Evolutionary conservation across 2,329 filamentous ascomycete species (phyloP).

Genomic region (Bimuria novae-zelandiae): DNA sequence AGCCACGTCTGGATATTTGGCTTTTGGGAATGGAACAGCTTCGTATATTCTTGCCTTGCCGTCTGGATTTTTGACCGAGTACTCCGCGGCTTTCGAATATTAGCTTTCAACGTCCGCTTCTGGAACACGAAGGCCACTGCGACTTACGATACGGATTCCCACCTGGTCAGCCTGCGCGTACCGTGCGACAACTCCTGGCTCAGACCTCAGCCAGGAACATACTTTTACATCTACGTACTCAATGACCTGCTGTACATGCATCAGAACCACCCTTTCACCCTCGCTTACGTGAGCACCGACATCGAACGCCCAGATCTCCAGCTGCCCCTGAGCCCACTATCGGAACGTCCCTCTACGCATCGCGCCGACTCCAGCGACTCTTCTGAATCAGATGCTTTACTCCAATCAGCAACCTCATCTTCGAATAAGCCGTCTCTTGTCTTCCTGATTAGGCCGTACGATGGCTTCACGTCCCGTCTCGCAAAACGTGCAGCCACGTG

Average conservation of each 20-base stretch:
- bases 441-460: constrained; percentile 57
- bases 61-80: constrained; percentile 59
- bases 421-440: constrained; percentile 32
- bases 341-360: constrained; percentile 6
- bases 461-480: constrained; percentile 57
- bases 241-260: constrained; percentile 50
- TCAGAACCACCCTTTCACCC: constrained; percentile 57
- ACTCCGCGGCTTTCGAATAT: constrained; percentile 51
- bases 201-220: constrained; percentile 51
- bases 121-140: constrained; percentile 46
- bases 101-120: constrained; percentile 50
- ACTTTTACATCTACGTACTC: constrained; percentile 57
- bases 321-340: not conserved
- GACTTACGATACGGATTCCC: constrained; percentile 50
- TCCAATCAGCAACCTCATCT: constrained; percentile 12
- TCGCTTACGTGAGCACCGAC: constrained; percentile 25
- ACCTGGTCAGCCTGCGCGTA: constrained; percentile 55
- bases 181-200: constrained; percentile 41
- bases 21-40: constrained; percentile 52
- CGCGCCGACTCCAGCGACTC: constrained; percentile 20
- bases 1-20: constrained; percentile 59
- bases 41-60: constrained; percentile 56
- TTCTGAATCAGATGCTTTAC: constrained; percentile 37
- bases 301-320: not conserved
- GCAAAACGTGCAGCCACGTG: constrained; percentile 39